Evolutionary conservation across 2,329 filamentous ascomycete species (phyloP).

Genomic region (Pestalotiopsis sp.): DNA sequence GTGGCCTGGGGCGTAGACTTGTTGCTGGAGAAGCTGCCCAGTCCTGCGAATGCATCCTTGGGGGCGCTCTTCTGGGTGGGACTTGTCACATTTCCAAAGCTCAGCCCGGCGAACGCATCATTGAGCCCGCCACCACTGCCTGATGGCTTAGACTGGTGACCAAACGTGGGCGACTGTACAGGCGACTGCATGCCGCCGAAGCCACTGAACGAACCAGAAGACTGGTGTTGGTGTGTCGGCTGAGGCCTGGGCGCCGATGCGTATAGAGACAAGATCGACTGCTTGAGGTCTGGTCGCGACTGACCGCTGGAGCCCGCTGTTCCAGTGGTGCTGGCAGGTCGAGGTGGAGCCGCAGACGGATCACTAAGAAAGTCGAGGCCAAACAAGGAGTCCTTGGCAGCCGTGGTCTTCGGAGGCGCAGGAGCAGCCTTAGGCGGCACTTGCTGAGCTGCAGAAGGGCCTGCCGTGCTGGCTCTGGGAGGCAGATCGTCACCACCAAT

Average conservation of each 20-base stretch:
- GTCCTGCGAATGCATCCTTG: slow-evolving; percentile 40
- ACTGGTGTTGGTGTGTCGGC: slow-evolving; percentile 52
- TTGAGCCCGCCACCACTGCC: slow-evolving; percentile 68
- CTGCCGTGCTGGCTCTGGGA: slow-evolving; percentile 75
- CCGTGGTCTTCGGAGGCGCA: slow-evolving; percentile 69
- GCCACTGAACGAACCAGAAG: slow-evolving; percentile 67
- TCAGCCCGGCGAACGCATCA: slow-evolving; percentile 78
- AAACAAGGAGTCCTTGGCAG: slow-evolving; percentile 84
- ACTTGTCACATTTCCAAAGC: slow-evolving; percentile 55
- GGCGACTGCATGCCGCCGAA: slow-evolving; percentile 69
- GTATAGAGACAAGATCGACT: slow-evolving; percentile 95
- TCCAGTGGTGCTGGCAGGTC: slow-evolving; percentile 80
- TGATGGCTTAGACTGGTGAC: slow-evolving; percentile 51
- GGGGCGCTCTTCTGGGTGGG: slow-evolving; percentile 36
- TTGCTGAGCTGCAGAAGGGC: slow-evolving; percentile 58
- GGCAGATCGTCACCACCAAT: slow-evolving; percentile 76
- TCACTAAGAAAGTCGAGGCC: slow-evolving; percentile 91
- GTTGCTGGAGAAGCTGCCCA: slow-evolving; percentile 39
- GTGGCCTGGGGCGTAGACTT: slow-evolving; percentile 40
- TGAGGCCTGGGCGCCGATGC: slow-evolving; percentile 82
- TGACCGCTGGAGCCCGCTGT: slow-evolving; percentile 63
- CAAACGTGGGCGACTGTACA: slow-evolving; percentile 53
- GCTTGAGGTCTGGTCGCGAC: slow-evolving; percentile 91
- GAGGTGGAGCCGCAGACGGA: slow-evolving; percentile 67
- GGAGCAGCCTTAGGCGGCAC: slow-evolving; percentile 65